Conservation (phyloP, 1,139 yeast species). For the Debaryomyces fabryi region DNA sequence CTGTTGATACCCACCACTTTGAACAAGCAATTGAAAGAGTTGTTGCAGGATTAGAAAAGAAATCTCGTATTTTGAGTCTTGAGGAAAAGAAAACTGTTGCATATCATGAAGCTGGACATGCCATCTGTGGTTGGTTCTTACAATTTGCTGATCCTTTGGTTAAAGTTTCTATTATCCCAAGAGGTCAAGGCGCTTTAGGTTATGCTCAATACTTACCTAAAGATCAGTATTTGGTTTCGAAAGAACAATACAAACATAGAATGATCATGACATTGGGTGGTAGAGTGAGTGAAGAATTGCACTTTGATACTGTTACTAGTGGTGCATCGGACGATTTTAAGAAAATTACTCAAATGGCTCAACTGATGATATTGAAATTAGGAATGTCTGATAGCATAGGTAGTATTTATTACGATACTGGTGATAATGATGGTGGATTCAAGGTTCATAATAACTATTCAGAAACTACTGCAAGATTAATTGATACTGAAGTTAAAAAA, state of each 20-base stretch:
- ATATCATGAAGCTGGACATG: slow-evolving; percentile 84
- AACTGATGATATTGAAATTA: slow-evolving; percentile 71
- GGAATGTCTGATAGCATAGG: slow-evolving; percentile 80
- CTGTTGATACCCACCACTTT: slow-evolving; percentile 63
- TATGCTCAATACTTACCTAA: slow-evolving; percentile 84
- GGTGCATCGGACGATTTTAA: slow-evolving; percentile 85
- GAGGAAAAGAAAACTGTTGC: slow-evolving; percentile 78
- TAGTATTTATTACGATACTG: slow-evolving; percentile 53
- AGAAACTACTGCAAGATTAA: slow-evolving; percentile 65
- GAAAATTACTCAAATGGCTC: slow-evolving; percentile 77
- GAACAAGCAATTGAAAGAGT: slow-evolving; percentile 84
- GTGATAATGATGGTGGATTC: slow-evolving; percentile 46
- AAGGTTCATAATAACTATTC: slow-evolving; percentile 72
- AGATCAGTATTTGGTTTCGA: slow-evolving; percentile 67
- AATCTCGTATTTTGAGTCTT: slow-evolving; percentile 66
- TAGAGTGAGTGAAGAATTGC: slow-evolving; percentile 75
- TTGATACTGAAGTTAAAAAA: slow-evolving; percentile 68
- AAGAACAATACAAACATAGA: slow-evolving; percentile 67
- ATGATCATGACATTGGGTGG: slow-evolving; percentile 86
- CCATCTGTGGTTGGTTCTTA: slow-evolving; percentile 77
- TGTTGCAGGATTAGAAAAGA: slow-evolving; percentile 78
- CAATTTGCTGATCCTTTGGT: slow-evolving; percentile 75
- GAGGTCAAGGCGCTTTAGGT: slow-evolving; percentile 85
- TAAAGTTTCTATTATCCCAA: slow-evolving; percentile 79
- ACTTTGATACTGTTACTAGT: slow-evolving; percentile 75